A percentile compares a stretch with the other conserved stretches of the same genome.
These are phyloP conservation scores for Funneliformis caledonium DNA, from an alignment of 371 early-diverging fungal species.

Conservation along the genomic window DNA sequence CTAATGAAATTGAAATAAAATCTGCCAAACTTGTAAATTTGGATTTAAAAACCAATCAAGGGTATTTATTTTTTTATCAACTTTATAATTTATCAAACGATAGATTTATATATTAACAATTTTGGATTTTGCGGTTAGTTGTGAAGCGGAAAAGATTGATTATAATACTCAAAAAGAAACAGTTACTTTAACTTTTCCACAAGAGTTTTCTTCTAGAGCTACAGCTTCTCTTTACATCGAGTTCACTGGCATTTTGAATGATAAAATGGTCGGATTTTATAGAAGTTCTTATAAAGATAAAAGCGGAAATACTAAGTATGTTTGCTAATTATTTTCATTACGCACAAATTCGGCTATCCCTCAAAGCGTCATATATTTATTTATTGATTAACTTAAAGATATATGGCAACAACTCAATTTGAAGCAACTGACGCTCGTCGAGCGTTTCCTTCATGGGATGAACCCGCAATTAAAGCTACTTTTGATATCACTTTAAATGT, in stretches of 20 bases:
- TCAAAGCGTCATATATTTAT: not conserved
- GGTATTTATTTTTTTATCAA: not conserved
- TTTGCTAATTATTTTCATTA: not conserved
- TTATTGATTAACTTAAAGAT: constrained; percentile 42
- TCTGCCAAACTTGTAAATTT: constrained; percentile 46
- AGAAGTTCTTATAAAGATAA: constrained; percentile 70
- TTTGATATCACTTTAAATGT: constrained; percentile 83
- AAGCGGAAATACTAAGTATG: constrained; percentile 61
- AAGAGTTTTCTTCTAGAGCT: constrained; percentile 54
- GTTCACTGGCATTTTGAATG: constrained; percentile 77
- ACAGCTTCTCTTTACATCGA: constrained; percentile 57
- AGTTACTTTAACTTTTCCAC: constrained; percentile 62
- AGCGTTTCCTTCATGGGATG: constrained; percentile 93
- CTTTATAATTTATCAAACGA: not conserved
- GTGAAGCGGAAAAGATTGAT: not conserved
- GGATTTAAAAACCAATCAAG: not conserved
- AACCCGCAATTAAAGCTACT: constrained; percentile 90
- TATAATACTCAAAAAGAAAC: constrained; percentile 61
- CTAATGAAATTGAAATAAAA: constrained; percentile 55
- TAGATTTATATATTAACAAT: not conserved
- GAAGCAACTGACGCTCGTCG: constrained; percentile 91
- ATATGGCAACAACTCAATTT: constrained; percentile 89
- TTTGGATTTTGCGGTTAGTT: not conserved
- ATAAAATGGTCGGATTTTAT: constrained; percentile 89
- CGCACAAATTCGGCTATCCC: not conserved